phyloP scores from a whole-genome alignment of 176 grass and related monocot genomes.

The Sorghum bicolor region DNA sequence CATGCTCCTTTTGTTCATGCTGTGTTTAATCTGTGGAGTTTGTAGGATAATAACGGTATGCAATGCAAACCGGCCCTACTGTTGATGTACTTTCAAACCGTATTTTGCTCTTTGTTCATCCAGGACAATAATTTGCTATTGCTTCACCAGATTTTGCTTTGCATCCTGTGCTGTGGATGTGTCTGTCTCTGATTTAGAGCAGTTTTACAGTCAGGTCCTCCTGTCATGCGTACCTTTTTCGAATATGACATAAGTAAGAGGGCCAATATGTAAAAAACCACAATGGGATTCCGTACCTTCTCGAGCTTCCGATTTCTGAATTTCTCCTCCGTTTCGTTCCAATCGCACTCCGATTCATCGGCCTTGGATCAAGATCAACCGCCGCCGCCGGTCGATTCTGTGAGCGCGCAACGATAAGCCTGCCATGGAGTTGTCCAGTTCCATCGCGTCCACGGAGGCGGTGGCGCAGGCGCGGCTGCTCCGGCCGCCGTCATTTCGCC shows the following conservation, averaged over 20 bases:
- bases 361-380: neutral
- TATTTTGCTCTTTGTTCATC: neutral
- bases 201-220: neutral
- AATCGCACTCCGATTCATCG: neutral
- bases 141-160: neutral
- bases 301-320: neutral
- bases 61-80: neutral
- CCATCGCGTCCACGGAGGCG: neutral
- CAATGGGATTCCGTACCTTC: neutral
- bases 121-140: neutral
- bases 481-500: slow-evolving; percentile 13
- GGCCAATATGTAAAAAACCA: neutral
- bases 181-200: neutral
- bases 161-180: neutral
- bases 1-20: neutral
- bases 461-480: slow-evolving; percentile 25
- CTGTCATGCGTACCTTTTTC: neutral
- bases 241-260: neutral
- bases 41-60: neutral
- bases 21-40: neutral
- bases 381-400: neutral
- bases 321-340: neutral
- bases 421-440: slow-evolving; percentile 30
- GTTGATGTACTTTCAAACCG: neutral
- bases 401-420: neutral